Base-by-base conservation (phyloP, 1,284 basidiomycete species). In the Sporisorium scitamineum region DNA sequence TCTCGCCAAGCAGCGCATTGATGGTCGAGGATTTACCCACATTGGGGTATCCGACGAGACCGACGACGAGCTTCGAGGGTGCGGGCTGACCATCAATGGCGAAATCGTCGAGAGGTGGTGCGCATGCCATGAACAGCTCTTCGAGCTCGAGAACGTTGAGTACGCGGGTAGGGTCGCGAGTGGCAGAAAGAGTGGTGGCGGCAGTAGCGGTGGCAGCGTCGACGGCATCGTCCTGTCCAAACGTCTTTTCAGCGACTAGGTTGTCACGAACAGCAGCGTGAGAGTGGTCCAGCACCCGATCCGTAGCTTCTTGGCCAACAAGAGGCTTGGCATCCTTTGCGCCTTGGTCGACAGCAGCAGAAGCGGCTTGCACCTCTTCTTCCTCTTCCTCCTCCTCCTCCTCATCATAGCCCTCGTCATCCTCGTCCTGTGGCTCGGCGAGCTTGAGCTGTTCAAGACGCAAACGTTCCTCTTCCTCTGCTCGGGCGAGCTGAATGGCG, bases 111-210 rank as follows among this genome's bases (percentile, higher is more conserved):
- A 95, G 87, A 77, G 92, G 89, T 0, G 96, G 96, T 0, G 96
- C 94, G 53, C 89, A 88, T 54, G 87, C 88, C 54, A 91, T 78
- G 84, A 99, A 97, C 26, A 97, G 88, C 59, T 92, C 91, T 85
- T 99, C 96, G 18, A 99, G 89, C 85, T 98, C 94, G 37, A 92
- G 86, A 0, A 97, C 95, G 11, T 92, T 92, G 14, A 99, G 87
- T 2, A 99, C 92, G 76, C 90, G 90, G 0, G 91, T 91, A 73
- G 94, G 89, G 22, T 90, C 88, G 85, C 93, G 91, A 45, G 61
- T 63, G 18, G 71, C 64, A 13, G 70, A 70, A 13, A 72, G 58
- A 1, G 63, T 70, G 52, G 59, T 66, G 18, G 63, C 62, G 13
- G 67, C 87, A 8, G 87, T 86, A 18, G 83, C 82, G n/a, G 86